These are phyloP conservation scores for Cyberlindnera xylosilytica DNA, from an alignment of 805 yeast genomes.

Conservation along the genomic window DNA sequence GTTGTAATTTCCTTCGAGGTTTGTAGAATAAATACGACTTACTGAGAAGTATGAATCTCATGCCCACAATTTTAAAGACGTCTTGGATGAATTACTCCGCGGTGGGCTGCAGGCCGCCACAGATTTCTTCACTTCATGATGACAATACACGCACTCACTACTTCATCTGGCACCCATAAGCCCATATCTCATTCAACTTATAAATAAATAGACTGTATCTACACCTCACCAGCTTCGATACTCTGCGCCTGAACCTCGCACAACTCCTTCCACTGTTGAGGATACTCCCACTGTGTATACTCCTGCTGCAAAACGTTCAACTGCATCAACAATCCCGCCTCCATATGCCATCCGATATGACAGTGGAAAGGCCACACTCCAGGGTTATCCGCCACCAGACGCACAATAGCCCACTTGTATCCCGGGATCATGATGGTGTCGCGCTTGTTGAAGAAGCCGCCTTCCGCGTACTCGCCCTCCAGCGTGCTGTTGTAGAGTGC, in stretches of 20 bases:
- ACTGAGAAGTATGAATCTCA: too few species aligned
- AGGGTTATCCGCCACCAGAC: constrained; percentile 71
- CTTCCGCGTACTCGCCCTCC: constrained; percentile 38
- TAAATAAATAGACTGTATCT: too few species aligned
- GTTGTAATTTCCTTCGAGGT: too few species aligned
- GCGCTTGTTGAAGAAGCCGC: constrained; percentile 30
- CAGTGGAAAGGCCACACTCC: constrained; percentile 87
- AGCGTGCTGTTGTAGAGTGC: constrained; percentile 42
- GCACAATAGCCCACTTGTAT: constrained; percentile 51
- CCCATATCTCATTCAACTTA: too few species aligned
- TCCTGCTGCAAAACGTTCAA: constrained; percentile 23
- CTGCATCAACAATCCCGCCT: constrained; percentile 49
- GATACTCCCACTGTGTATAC: constrained; percentile 26
- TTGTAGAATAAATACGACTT: too few species aligned
- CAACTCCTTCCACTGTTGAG: constrained; percentile 25
- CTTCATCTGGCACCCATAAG: too few species aligned
- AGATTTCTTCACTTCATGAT: too few species aligned
- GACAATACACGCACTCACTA: too few species aligned
- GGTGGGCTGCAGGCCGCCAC: too few species aligned
- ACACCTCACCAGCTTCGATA: too few species aligned
- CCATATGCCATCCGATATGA: constrained; percentile 40
- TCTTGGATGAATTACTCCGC: too few species aligned
- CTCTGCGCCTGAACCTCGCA: constrained; percentile 15
- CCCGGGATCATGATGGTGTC: constrained; percentile 61
- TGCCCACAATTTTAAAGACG: too few species aligned